Conservation (phyloP, 805 yeast species). For the Gaillardinia entomophila region DNA sequence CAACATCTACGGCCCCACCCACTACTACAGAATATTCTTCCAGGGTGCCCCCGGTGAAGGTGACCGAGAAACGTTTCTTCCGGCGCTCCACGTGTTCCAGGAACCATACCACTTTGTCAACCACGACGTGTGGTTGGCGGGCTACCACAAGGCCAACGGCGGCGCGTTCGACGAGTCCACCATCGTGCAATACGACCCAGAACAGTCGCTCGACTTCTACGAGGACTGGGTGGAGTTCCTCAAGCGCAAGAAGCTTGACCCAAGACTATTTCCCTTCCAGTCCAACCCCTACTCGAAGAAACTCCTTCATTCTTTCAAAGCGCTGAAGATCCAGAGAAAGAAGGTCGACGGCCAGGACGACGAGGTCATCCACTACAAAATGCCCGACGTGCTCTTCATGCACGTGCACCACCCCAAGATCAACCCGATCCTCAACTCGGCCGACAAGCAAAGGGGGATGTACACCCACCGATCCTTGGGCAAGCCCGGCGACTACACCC, state of each 20-base stretch:
- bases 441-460: conserved; percentile 8
- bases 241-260: conserved; percentile 13
- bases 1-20: conserved; percentile 23
- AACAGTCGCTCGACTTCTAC: conserved; percentile 11
- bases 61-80: conserved; percentile 28
- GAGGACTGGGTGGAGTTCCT: conserved; percentile 24
- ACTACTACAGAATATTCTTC: conserved; percentile 24
- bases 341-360: conserved; percentile 1
- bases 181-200: conserved; percentile 27
- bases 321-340: conserved; percentile 2
- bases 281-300: conserved; percentile 17
- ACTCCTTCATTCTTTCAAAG: conserved; percentile 15
- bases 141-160: conserved; percentile 6
- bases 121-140: conserved; percentile 6
- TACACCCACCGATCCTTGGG: conserved; percentile 20
- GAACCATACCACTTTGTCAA: conserved; percentile 23
- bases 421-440: conserved; percentile 19
- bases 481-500: conserved; percentile 10
- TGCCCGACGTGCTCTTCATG: conserved; percentile 22
- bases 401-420: conserved; percentile 30
- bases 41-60: conserved; percentile 25
- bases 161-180: conserved; percentile 20
- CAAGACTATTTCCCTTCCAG: conserved; percentile 27
- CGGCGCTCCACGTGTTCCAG: conserved; percentile 31
- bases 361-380: conserved; percentile 2